Evolutionary conservation across 768 basidiomycete genomes (phyloP).

Genomic region (Suillus subaureus): DNA sequence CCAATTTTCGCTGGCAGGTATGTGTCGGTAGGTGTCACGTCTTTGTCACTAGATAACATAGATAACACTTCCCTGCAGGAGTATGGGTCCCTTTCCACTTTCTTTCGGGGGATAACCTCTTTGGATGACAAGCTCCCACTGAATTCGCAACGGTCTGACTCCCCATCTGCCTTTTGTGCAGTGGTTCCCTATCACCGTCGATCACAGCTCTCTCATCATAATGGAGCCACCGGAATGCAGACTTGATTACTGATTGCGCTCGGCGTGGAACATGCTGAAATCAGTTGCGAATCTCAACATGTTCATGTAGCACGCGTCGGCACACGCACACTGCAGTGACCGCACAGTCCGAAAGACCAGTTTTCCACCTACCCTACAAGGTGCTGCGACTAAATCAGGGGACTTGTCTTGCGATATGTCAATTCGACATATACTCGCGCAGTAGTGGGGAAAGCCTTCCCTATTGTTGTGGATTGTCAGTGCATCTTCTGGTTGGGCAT

Average conservation of each 20-base stretch:
- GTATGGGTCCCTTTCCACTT: background rate
- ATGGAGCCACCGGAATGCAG: background rate
- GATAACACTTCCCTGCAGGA: background rate
- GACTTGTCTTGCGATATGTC: conserved; percentile 37
- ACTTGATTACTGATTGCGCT: background rate
- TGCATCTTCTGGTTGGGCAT: background rate
- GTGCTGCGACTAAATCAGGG: conserved; percentile 34
- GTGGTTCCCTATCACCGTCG: background rate
- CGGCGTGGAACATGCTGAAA: background rate
- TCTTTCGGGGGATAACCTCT: background rate
- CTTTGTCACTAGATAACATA: background rate
- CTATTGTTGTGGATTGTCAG: conserved; percentile 41
- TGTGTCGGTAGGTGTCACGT: background rate
- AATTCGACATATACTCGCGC: conserved; percentile 34
- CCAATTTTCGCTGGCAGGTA: background rate
- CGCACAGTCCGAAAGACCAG: conserved; percentile 36
- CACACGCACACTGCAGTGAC: too few species aligned
- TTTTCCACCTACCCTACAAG: conserved; percentile 42
- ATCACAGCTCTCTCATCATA: background rate
- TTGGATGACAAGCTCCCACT: background rate
- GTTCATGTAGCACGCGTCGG: conserved; percentile 12
- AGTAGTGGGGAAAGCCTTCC: conserved; percentile 36
- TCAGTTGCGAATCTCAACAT: background rate
- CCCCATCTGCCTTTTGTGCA: background rate
- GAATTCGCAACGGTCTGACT: background rate